Base-by-base conservation (phyloP, 2,329 filamentous ascomycete genomes). In the Hawksworthiomyces lignivorus region DNA sequence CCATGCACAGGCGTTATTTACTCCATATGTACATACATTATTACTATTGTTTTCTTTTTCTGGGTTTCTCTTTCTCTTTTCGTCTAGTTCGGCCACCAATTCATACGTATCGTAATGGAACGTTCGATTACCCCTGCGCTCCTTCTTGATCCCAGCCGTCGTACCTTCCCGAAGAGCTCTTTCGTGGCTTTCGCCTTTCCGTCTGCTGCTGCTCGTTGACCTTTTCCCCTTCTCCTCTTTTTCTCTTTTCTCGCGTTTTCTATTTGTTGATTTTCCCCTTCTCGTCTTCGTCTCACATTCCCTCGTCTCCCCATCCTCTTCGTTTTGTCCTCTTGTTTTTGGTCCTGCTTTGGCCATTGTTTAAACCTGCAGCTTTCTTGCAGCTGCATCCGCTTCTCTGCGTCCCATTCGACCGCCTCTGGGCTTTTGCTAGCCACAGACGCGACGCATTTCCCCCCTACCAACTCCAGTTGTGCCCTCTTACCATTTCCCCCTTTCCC, bases 111-210 rank as follows among this genome's bases (percentile, higher is more conserved):
- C n/a, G n/a, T n/a, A n/a, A n/a, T n/a, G n/a, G n/a, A n/a, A n/a
- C n/a, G n/a, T n/a, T n/a, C n/a, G n/a, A n/a, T n/a, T n/a, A 14
- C 22, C 17, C 38, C 30, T 34, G 37, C 30, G 29, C 20, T 34
- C 12, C 14, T 11, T 18, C 24, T 11, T 17, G 7, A 18, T 24
- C 6, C 12, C 28, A 30, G 31, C 39, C n/a, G n/a, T 31, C 36
- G 39, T 20, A 29, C 32, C 22, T 41, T 36, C 32, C 39, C 24
- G 39, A 35, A 28, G n/a, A 36, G 32, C 39, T 41, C 39, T 20
- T 36, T 41, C 39, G 27, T 22, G 15, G 24, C 30, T 19, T 41
- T 26, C 29, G 27, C 5, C 21, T 29, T n/a, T 10, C 20, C 6
- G 27, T 22, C n/a, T 8, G 21, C 12, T 34, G 15, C 31, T 17